Percentiles rank a stretch among this genome's conserved stretches.
Evolutionary conservation across 2,329 filamentous ascomycete genomes (phyloP).

Genomic region (Aspergillus hortae): DNA sequence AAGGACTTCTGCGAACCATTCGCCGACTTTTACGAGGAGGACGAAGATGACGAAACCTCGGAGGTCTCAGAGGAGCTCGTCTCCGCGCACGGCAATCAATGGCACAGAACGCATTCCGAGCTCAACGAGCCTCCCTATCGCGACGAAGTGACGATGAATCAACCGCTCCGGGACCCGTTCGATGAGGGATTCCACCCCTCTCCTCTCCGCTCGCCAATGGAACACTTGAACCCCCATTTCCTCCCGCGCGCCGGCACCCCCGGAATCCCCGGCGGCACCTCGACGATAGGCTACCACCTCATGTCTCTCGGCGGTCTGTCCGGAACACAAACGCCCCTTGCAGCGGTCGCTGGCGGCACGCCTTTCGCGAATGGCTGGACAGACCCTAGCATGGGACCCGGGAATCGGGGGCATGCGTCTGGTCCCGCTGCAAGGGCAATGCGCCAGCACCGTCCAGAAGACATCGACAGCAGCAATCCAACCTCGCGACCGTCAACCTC

Average conservation of each 20-base stretch:
- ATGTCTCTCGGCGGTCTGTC: slow-evolving; percentile 47
- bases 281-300: slow-evolving; percentile 48
- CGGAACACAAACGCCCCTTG: slow-evolving; percentile 47
- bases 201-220: slow-evolving; percentile 34
- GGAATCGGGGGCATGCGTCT: slow-evolving; percentile 14
- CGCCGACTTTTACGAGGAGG: slow-evolving; percentile 90
- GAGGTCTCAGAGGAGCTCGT: slow-evolving; percentile 34
- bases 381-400: slow-evolving; percentile 24
- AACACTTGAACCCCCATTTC: slow-evolving; percentile 39
- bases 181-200: slow-evolving; percentile 26
- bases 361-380: slow-evolving; percentile 39
- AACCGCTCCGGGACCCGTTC: slow-evolving; percentile 26
- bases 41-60: slow-evolving; percentile 50
- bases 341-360: slow-evolving; percentile 43
- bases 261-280: slow-evolving; percentile 47
- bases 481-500: slow-evolving; percentile 44
- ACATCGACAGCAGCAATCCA: slow-evolving; percentile 35
- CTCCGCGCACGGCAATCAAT: slow-evolving; percentile 21
- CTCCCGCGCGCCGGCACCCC: slow-evolving; percentile 45
- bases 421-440: slow-evolving; percentile 8
- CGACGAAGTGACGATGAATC: slow-evolving; percentile 27
- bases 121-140: slow-evolving; percentile 27
- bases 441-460: slow-evolving; percentile 28
- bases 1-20: slow-evolving; percentile 97
- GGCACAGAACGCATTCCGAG: slow-evolving; percentile 18